These are phyloP conservation scores for Grosmannia serpens DNA, from an alignment of 2,329 filamentous ascomycete genomes.

Conservation along the genomic window DNA sequence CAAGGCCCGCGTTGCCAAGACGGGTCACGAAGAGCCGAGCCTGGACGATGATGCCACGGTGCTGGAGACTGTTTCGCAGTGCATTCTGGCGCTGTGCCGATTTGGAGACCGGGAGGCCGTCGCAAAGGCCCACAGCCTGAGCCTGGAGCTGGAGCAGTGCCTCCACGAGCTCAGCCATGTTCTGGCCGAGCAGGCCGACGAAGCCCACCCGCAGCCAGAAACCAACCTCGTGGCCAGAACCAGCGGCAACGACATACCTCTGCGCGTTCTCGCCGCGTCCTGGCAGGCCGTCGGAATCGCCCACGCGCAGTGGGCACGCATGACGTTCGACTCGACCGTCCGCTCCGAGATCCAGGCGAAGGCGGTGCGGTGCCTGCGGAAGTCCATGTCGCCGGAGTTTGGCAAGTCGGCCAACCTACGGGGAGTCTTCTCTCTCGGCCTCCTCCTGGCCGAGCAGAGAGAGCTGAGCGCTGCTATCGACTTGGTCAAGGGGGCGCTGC, in stretches of 20 bases:
- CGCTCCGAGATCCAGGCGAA: constrained; percentile 65
- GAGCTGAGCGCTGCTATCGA: constrained; percentile 73
- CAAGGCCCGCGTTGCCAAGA: constrained; percentile 74
- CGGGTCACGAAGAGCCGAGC: constrained; percentile 54
- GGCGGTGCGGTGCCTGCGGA: constrained; percentile 65
- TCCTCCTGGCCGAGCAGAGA: constrained; percentile 80
- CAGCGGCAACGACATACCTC: constrained; percentile 30
- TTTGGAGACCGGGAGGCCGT: constrained; percentile 66
- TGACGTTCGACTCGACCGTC: constrained; percentile 62
- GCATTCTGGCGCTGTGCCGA: constrained; percentile 68
- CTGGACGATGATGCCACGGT: constrained; percentile 71
- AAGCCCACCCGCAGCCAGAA: background rate
- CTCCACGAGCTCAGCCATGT: constrained; percentile 42
- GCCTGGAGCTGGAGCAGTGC: constrained; percentile 61
- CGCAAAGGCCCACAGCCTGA: constrained; percentile 66
- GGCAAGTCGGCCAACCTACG: constrained; percentile 59
- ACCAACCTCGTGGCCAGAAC: constrained; percentile 12
- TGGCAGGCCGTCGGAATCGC: constrained; percentile 81
- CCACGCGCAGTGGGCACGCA: constrained; percentile 75
- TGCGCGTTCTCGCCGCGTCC: constrained; percentile 52
- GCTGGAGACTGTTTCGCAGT: constrained; percentile 67
- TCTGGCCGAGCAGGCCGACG: constrained; percentile 20
- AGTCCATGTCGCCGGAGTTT: constrained; percentile 56
- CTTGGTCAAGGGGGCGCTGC: constrained; percentile 64
- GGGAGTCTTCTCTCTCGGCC: constrained; percentile 66